Conservation (phyloP, 78 protist species). For the Dictyostelium discoideum region DNA sequence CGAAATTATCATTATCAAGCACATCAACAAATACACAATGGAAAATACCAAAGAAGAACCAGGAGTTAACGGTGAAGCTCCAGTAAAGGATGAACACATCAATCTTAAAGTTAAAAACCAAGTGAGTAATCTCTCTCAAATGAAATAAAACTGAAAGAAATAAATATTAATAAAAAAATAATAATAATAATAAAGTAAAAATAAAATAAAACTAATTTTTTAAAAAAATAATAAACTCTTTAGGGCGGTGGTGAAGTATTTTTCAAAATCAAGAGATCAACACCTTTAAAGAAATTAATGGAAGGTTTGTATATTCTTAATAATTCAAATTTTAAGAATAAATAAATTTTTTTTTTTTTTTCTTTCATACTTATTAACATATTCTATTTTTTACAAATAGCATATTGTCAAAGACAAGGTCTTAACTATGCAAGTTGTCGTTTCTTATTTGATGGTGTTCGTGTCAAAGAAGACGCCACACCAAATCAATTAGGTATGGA, state of each 20-base stretch:
- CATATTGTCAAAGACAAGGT: slow-evolving; percentile 47
- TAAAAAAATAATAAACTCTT: background rate
- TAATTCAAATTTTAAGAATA: too few species aligned
- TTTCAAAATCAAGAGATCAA: slow-evolving; percentile 77
- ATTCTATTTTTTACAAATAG: background rate
- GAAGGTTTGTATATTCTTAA: slow-evolving; percentile 33
- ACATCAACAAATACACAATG: background rate
- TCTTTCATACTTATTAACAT: background rate
- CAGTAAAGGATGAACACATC: slow-evolving; percentile 45
- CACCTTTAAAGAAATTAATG: slow-evolving; percentile 73
- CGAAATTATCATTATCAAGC: background rate
- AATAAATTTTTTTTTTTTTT: background rate
- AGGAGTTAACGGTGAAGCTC: background rate
- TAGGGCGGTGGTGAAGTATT: slow-evolving; percentile 53
- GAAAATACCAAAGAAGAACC: slow-evolving; percentile 8
- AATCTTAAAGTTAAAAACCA: slow-evolving; percentile 28
- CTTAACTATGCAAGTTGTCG: slow-evolving; percentile 24
- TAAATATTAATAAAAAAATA: background rate
- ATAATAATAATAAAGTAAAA: background rate
- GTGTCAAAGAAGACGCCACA: slow-evolving; percentile 49
- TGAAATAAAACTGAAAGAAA: background rate
- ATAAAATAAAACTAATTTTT: background rate
- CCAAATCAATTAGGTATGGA: slow-evolving; percentile 78
- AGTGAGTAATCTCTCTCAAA: background rate
- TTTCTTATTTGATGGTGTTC: slow-evolving; percentile 84